Evolutionary conservation across 306 rosid genomes (phyloP).

Genomic region (Glycine latifolia): DNA sequence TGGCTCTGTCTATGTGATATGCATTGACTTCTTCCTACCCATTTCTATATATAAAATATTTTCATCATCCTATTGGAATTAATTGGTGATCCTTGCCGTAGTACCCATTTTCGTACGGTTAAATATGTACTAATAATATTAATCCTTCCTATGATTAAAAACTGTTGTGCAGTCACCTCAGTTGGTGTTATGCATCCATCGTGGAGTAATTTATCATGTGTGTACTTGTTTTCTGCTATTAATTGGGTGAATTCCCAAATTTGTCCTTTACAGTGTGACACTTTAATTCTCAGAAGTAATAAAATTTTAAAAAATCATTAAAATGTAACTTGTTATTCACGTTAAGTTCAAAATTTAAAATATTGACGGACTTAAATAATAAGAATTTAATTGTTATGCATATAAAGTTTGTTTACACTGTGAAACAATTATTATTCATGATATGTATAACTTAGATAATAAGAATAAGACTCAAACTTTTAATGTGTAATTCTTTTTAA

Average conservation of each 20-base stretch:
- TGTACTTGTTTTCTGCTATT: not conserved
- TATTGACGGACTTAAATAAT: no score
- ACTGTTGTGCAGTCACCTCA: not conserved
- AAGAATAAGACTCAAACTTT: no score
- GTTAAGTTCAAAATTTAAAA: no score
- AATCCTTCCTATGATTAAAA: not conserved
- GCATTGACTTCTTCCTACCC: not conserved
- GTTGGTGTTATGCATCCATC: not conserved
- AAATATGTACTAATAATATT: not conserved
- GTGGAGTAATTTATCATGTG: not conserved
- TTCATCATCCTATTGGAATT: not conserved
- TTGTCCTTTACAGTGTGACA: no score
- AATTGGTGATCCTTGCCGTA: constrained; percentile 9
- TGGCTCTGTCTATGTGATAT: not conserved
- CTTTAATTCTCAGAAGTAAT: no score
- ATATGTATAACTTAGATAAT: no score
- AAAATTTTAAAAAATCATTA: no score
- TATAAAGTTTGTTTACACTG: no score
- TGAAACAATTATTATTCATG: no score
- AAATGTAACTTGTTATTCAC: no score
- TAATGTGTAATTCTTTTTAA: no score
- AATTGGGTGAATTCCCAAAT: not conserved
- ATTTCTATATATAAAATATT: not conserved
- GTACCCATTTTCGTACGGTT: constrained; percentile 24
- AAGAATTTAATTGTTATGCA: no score